A percentile compares a stretch with the other conserved stretches of the same genome.
These are phyloP conservation scores for Eutrema salsugineum DNA, from an alignment of 441 rosid genomes.

Conservation along the genomic window DNA sequence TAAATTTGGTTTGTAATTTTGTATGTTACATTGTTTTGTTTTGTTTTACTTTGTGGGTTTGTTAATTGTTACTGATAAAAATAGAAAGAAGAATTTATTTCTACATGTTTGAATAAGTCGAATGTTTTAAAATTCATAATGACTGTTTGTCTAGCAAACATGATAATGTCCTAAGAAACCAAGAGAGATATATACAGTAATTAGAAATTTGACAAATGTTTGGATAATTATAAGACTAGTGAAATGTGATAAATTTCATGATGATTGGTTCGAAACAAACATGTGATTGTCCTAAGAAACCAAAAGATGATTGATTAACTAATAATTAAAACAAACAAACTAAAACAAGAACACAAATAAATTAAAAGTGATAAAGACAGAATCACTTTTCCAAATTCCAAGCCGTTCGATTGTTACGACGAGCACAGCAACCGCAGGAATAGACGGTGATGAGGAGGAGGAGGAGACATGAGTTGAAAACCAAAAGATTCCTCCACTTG, in stretches of 20 bases:
- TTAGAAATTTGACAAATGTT: background rate
- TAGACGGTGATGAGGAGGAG: conserved; percentile 40
- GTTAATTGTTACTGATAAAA: conserved; percentile 15
- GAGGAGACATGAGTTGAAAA: conserved; percentile 37
- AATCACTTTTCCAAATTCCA: conserved; percentile 3
- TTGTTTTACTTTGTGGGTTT: background rate
- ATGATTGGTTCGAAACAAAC: background rate
- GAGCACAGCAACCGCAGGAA: conserved; percentile 51
- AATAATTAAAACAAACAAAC: background rate
- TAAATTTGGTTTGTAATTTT: background rate
- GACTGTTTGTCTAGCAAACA: background rate
- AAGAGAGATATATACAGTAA: too few species aligned
- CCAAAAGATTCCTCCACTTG: conserved; percentile 51
- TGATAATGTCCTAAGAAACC: background rate
- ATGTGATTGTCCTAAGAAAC: conserved; percentile 1
- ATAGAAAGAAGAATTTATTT: too few species aligned
- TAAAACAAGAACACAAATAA: background rate
- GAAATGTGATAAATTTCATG: background rate
- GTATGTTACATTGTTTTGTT: background rate
- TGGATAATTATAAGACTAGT: background rate
- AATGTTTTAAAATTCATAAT: background rate
- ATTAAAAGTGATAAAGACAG: background rate
- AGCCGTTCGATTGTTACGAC: conserved; percentile 31
- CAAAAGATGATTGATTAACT: background rate
- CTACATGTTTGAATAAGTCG: too few species aligned